Base-by-base conservation (phyloP, 371 early-diverging fungal species). In the Mucor mucedo region DNA sequence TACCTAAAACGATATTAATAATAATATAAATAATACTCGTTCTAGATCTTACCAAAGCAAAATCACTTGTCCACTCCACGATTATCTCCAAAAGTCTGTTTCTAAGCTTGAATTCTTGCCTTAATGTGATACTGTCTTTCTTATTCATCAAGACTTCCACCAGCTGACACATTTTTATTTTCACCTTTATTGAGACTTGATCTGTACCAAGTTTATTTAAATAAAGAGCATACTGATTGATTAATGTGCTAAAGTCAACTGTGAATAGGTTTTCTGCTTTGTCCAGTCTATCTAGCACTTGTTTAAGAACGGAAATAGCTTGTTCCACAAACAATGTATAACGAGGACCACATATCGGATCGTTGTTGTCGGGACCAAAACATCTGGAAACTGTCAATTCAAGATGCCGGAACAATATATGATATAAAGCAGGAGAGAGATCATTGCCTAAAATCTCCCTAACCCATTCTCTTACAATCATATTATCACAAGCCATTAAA, bases 261-360 rank as follows among this genome's bases (percentile, higher is more conserved):
- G 86, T 83, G 63, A 87, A 85, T 49, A 86, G 69, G 71, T 79
- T 86, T 60, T 84, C 89, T 42, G 78, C 63, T 4, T 79, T 84
- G 27, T 85, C 85, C 21, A 88, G 83, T 8, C 93, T 88, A 39
- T 96, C 94, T 4, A 92, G 72, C 0, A 91, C 87, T 35, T 88
- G 69, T 62, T 91, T 92, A 57, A 96, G 83, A 3, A 95, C 91
- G 13, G 87, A 87, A 30, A 93, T 89, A 27, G 89, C 89, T 68
- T 92, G 92, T 60, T 94, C 95, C 16, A 94, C 89, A 80, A 93
- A 91, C 60, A 93, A 76, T 6, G 94, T 92, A 71, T 91, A 90
- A 33, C 87, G 84, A 44, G 92, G 92, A 3, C 83, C 85, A 50
- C 86, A 88, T 42, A 77, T 77, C 21, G 88, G 88, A 52, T 90